Evolutionary conservation across 1,139 yeast genomes (phyloP).

Genomic region (Yamadazyma atmosphaerica): DNA sequence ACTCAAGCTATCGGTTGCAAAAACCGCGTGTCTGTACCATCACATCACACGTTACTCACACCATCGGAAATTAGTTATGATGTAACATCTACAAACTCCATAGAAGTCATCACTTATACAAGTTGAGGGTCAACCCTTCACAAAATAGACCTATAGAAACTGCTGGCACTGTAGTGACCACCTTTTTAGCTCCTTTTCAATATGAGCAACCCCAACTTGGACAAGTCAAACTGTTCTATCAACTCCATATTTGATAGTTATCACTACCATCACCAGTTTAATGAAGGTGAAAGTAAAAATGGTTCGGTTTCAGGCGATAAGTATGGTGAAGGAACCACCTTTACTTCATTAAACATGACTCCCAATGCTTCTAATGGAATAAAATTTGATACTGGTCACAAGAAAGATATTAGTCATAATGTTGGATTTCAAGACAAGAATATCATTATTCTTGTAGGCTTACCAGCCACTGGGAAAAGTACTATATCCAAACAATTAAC

Average conservation of each 20-base stretch:
- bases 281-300: not conserved
- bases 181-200: too few species aligned
- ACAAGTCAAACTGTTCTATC: not conserved
- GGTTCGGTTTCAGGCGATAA: not conserved
- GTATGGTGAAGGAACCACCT: constrained; percentile 2
- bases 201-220: not conserved
- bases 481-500: constrained; percentile 57
- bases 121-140: too few species aligned
- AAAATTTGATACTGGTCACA: not conserved
- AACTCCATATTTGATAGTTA: not conserved
- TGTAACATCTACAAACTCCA: too few species aligned
- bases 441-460: constrained; percentile 51
- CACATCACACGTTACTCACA: too few species aligned
- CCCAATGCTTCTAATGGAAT: constrained; percentile 6
- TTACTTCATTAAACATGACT: constrained; percentile 11
- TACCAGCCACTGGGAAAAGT: constrained; percentile 74
- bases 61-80: too few species aligned
- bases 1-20: too few species aligned
- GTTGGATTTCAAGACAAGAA: constrained; percentile 18
- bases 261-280: not conserved
- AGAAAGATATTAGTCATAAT: constrained; percentile 3
- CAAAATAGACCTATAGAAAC: too few species aligned
- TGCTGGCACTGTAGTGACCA: too few species aligned
- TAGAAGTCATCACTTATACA: too few species aligned
- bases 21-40: too few species aligned